phyloP scores from a whole-genome alignment of 192 early-diverging fungal species.

The Coemansia sp. region DNA sequence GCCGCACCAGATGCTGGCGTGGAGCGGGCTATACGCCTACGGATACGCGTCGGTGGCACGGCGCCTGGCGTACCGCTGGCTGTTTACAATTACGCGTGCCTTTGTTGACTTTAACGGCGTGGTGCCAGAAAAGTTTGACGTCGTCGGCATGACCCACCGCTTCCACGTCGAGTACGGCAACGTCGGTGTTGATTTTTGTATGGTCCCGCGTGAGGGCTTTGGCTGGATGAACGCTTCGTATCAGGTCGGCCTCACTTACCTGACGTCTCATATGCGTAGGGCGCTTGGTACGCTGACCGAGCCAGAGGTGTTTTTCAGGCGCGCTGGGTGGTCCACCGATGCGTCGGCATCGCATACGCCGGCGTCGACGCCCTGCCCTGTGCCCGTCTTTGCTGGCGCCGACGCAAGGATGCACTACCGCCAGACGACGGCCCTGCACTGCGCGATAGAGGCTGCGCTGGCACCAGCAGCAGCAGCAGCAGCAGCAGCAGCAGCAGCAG shows the following conservation, averaged over 20 bases:
- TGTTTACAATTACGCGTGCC: constrained; percentile 88
- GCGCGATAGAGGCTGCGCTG: background rate
- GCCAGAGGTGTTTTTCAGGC: constrained; percentile 65
- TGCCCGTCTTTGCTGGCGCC: constrained; percentile 22
- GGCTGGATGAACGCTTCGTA: constrained; percentile 98
- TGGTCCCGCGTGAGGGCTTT: constrained; percentile 92
- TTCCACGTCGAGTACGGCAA: constrained; percentile 97
- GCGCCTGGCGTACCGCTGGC: constrained; percentile 90
- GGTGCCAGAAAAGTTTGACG: constrained; percentile 97
- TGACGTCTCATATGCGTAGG: constrained; percentile 68
- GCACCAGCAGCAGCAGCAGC: background rate
- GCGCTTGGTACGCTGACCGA: constrained; percentile 73
- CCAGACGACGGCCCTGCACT: background rate
- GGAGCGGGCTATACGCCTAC: constrained; percentile 86
- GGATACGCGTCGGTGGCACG: constrained; percentile 68
- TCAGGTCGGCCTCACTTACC: constrained; percentile 76
- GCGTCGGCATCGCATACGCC: constrained; percentile 45
- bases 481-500: background rate
- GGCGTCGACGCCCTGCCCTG: constrained; percentile 22
- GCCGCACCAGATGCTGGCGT: constrained; percentile 98
- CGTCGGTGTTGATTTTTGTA: constrained; percentile 91
- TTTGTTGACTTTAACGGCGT: constrained; percentile 98
- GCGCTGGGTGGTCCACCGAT: constrained; percentile 41
- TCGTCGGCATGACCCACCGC: constrained; percentile 84
- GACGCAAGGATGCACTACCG: background rate